Base-by-base conservation (phyloP, 1,284 basidiomycete species). In the Leccinum pachyderme region DNA sequence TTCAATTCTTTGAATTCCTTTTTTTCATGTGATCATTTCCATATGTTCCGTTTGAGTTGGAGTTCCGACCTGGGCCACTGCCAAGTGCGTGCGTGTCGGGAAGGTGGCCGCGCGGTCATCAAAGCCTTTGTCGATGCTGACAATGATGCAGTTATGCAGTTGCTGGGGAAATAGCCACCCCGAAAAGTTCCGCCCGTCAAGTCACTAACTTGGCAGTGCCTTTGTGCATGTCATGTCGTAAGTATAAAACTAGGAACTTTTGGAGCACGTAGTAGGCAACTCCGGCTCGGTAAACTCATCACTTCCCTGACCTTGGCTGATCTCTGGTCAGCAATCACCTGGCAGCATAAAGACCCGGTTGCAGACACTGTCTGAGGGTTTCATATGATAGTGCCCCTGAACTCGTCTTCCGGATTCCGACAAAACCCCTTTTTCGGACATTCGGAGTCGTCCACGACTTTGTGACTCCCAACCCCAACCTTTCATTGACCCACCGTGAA, bases 211-310 rank as follows among this genome's bases (percentile, higher is more conserved):
- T 22, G 18, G 41, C 44, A 47, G 51, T 63, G 58, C 49, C 39
- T 39, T 31, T 13, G 29, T 5, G 45, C 18, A 39, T 65, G 50
- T 27, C 18, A 39, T 65, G 50, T 27, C 55, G 54, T 67, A 56
- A 65, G 47, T 18, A 45, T 39, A 27, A 33, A 45, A 2, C 44
- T 18, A 13, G n/a, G 27, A 32, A 49, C 25, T 27, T 58, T 27
- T 58, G 28, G 11, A 39, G 37, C 18, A 22, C 37, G 18, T 18
- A 39, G 18, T 31, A 56, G 18, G 45, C 47, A 27, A 15, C 27
- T 24, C 39, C 28, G 37, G 37, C n/a, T 37, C 35, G 51, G 43
- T 27, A 41, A 41, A 25, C n/a, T 18, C 18, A 29, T n/a, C 35
- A 61, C 48, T 29, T 33, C 41, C 45, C 41, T 35, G 12, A 31